phyloP scores from a whole-genome alignment of 495 filamentous ascomycete species.

The Aspergillus sclerotiicarbonarius region DNA sequence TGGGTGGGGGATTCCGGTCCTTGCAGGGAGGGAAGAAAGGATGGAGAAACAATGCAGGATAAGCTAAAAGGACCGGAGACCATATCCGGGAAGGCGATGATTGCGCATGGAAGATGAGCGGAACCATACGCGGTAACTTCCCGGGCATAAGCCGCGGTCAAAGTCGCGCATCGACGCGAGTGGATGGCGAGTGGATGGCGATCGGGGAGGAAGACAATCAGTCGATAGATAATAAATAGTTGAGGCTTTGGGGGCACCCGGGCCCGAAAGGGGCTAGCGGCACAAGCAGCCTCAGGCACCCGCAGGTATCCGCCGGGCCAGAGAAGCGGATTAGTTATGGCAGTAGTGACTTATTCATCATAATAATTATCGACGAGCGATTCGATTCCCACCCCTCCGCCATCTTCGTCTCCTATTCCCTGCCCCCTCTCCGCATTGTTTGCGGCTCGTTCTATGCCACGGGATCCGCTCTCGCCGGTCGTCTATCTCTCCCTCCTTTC shows the following conservation, averaged over 20 bases:
- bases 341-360: not conserved
- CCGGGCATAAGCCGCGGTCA: not conserved
- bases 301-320: not conserved
- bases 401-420: conserved; percentile 17
- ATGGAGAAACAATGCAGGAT: not conserved
- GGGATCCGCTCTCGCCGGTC: not conserved
- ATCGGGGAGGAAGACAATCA: not conserved
- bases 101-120: not conserved
- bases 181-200: not conserved
- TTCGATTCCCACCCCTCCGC: conserved; percentile 13
- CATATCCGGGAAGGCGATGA: not conserved
- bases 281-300: not conserved
- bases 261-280: not conserved
- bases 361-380: conserved; percentile 13
- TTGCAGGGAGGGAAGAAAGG: conserved; percentile 6
- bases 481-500: not conserved
- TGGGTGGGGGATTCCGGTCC: not conserved
- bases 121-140: not conserved
- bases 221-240: not conserved
- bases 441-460: not conserved
- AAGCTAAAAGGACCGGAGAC: not conserved
- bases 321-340: conserved; percentile 4
- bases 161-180: not conserved
- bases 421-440: conserved; percentile 11
- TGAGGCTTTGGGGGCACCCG: conserved; percentile 3